phyloP scores from a whole-genome alignment of 2,329 filamentous ascomycete species.

The Chalara sp. region DNA sequence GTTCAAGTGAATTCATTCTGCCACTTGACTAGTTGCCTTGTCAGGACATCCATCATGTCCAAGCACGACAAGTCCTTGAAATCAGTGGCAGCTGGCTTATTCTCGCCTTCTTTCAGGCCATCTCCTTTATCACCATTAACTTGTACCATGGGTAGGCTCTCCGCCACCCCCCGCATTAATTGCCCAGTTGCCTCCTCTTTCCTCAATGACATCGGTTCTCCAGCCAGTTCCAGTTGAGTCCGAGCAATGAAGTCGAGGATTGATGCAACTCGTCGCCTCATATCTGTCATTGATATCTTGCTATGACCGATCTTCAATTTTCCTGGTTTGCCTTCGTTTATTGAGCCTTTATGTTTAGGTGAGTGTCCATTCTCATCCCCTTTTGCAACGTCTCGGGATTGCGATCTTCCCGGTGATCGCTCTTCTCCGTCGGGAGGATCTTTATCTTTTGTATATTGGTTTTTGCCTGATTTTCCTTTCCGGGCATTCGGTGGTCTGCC shows the following conservation, averaged over 20 bases:
- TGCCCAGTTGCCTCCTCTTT: slow-evolving; percentile 31
- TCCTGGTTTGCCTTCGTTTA: slow-evolving; percentile 26
- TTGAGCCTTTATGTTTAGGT: slow-evolving; percentile 28
- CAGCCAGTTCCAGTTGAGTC: slow-evolving; percentile 81
- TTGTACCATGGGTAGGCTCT: slow-evolving; percentile 23
- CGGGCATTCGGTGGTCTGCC: slow-evolving; percentile 57
- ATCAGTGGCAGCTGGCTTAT: slow-evolving; percentile 32
- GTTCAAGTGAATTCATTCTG: slow-evolving; percentile 27
- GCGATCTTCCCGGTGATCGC: slow-evolving; percentile 48
- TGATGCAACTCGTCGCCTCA: slow-evolving; percentile 74
- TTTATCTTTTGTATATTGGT: slow-evolving; percentile 76
- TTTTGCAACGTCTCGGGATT: slow-evolving; percentile 32
- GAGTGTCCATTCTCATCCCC: slow-evolving; percentile 45
- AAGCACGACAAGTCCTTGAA: slow-evolving; percentile 63
- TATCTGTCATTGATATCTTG: slow-evolving; percentile 79
- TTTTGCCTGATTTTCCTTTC: slow-evolving; percentile 62
- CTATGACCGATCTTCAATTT: slow-evolving; percentile 31
- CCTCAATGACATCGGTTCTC: slow-evolving; percentile 42
- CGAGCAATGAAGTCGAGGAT: slow-evolving; percentile 88
- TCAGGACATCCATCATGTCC: slow-evolving; percentile 34
- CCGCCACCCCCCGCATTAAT: slow-evolving; percentile 15
- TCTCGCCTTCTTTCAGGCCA: background rate
- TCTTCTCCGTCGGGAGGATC: slow-evolving; percentile 46
- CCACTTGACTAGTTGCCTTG: slow-evolving; percentile 31
- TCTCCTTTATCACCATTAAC: slow-evolving; percentile 29